Evolutionary conservation across 2,329 filamentous ascomycete species (phyloP), one percentile per base, ranked within the genome.

Genomic region (Zopfia rhizophila): DNA sequence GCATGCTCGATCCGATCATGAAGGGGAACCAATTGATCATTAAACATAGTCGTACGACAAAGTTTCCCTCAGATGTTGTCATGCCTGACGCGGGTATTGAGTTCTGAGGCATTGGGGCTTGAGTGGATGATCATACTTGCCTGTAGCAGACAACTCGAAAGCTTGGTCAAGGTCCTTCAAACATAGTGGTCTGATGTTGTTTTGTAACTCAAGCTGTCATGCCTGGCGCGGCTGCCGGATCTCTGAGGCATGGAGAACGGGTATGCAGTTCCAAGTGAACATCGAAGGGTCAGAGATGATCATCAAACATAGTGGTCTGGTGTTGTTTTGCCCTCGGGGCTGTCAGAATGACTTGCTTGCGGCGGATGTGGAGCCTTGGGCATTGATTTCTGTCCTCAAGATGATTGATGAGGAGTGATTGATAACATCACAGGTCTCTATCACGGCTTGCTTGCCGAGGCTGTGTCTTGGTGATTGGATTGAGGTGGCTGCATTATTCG

Each of bases 11-110:
- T 16, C 7, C 28, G 18, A 16, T 13, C 14, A 16, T 30, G 28
- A 13, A 7, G 18, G 28, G n/a, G n/a, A n/a, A 27, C 24, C 8
- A 12, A 58, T 53, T 42, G 48, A 30, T 41, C 51, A 59, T 65
- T 63, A 68, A 68, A 68, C 66, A 63, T 54, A 51, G 58, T 69
- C 63, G 57, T 68, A 69, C 66, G 63, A 68, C 65, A 54, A 61
- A 61, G 66, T 69, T 70, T 69, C 56, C 65, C 38, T 55, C 63
- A 63, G 60, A 49, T 43, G 28, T 40, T 44, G 45, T 52, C 48
- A 49, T 55, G 37, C 39, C 43, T 42, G 49, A 48, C 49, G 51
- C 54, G 45, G 54, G 43, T 48, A 42, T 46, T 36, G 36, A 24
- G 40, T 28, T 31, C 41, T 54, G 48, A 47, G 45, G 51, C 53